Conservation (phyloP, 331 rosid genomes). For the Quercus tomentella region DNA sequence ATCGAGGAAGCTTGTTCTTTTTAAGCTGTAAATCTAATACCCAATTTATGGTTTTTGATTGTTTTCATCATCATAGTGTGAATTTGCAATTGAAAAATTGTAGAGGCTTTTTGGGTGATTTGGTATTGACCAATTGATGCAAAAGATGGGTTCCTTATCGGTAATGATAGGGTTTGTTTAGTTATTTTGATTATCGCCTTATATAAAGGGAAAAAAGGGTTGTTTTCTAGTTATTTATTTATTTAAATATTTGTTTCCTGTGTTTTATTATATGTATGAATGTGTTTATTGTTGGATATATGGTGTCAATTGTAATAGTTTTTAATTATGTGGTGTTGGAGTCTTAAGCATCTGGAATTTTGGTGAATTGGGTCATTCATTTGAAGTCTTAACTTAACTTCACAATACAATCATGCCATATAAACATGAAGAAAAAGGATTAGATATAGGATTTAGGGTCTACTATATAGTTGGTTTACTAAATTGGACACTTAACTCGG, state of each 20-base stretch:
- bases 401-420: not conserved
- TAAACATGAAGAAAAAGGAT: not conserved
- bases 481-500: not conserved
- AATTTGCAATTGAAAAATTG: not conserved
- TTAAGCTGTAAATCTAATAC: not conserved
- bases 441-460: not conserved
- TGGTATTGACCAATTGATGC: constrained; percentile 11
- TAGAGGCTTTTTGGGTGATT: not conserved
- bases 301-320: not conserved
- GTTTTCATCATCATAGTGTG: not conserved
- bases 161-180: not conserved
- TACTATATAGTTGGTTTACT: not conserved
- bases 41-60: too few relatives aligned
- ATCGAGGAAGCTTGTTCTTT: not conserved
- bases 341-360: constrained; percentile 6
- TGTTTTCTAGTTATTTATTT: not conserved
- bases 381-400: not conserved
- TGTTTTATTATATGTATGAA: not conserved
- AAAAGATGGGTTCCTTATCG: not conserved
- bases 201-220: not conserved
- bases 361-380: not conserved
- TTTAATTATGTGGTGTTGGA: not conserved
- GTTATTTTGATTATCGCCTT: not conserved
- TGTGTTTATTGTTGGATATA: not conserved
- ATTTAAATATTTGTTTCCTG: not conserved